Base-by-base conservation (phyloP, 2,329 filamentous ascomycete species). In the Verticillium albo-atrum region DNA sequence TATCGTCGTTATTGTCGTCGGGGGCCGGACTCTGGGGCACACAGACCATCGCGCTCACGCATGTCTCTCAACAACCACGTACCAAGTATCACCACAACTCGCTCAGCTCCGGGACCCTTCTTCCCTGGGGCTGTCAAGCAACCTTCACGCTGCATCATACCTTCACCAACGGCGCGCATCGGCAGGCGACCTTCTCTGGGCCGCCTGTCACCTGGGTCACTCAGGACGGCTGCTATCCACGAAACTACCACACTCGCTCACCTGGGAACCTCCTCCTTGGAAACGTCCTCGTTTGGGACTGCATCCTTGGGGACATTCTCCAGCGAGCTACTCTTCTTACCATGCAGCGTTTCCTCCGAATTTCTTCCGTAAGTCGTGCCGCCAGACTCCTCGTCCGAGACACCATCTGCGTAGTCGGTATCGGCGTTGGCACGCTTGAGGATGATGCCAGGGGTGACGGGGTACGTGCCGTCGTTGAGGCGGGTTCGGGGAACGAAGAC, bases 401-500 rank as follows among this genome's bases (percentile, higher is more conserved):
- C 27, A n/a, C 55, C 37, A 7, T 57, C 55, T 12, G 42, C 55
- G 20, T 50, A 52, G 37, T 57, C 37, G 14, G 34, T 51, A 26
- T 54, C 28, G 1, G 60, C 55, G 15, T 62, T 63, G 3, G 60
- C 62, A 6, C 62, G 37, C 25, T 55, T 60, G 1, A 62, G 58
- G 4, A 62, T 56, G 0, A 62, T n/a, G 4, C 60, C 58, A 5
- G 60, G 60, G 27, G 54, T 15, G 3, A 61, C 2, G 4, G 58
- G 60, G 3, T 61, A 62, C 0, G 30, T n/a, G 20, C 54, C 60
- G 12, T 58, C 51, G 10, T 35, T 27, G 2, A 52, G 20, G 25
- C 60, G 58, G 2, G 17, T 17, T 4, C 32, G 54, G 14, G 54
- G 54, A 12, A 65, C 60, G 47, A 65, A 63, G 30, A 65, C 55